These are phyloP conservation scores for Lasiodiplodia theobromae DNA, from an alignment of 2,329 filamentous ascomycete genomes.

Conservation along the genomic window DNA sequence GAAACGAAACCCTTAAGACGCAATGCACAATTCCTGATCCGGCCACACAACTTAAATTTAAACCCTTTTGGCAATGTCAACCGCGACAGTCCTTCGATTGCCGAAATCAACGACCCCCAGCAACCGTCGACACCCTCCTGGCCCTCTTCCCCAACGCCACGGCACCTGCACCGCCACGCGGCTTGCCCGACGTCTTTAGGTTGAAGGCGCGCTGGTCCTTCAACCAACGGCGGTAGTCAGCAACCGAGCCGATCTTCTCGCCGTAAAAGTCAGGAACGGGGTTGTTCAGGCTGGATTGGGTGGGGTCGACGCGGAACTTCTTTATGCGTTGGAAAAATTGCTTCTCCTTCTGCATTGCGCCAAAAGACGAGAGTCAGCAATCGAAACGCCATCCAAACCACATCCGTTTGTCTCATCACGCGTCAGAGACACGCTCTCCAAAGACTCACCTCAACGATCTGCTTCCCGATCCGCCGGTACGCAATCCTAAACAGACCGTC, in stretches of 20 bases:
- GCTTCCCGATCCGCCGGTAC: constrained; percentile 72
- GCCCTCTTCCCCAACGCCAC: constrained; percentile 23
- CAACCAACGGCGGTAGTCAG: constrained; percentile 91
- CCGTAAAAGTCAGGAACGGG: constrained; percentile 98
- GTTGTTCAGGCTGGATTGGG: constrained; percentile 86
- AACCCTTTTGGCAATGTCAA: neutral
- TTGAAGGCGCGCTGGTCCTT: constrained; percentile 98
- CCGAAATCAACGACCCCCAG: constrained; percentile 4
- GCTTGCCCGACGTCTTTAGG: constrained; percentile 65
- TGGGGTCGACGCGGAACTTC: constrained; percentile 90
- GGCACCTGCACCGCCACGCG: constrained; percentile 63
- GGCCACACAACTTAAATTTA: neutral
- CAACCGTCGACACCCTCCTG: neutral
- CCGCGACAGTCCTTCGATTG: neutral
- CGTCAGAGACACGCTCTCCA: neutral
- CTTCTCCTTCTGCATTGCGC: constrained; percentile 75
- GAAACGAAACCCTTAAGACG: neutral
- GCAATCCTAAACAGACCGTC: constrained; percentile 73
- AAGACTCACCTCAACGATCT: constrained; percentile 71
- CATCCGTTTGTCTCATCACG: neutral
- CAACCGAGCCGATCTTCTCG: constrained; percentile 94
- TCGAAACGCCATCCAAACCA: neutral
- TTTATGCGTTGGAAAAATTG: constrained; percentile 93
- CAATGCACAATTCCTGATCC: neutral
- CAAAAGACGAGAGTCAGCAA: neutral